Conservation (phyloP, 805 yeast species). For the Candida cerambycidarum region DNA sequence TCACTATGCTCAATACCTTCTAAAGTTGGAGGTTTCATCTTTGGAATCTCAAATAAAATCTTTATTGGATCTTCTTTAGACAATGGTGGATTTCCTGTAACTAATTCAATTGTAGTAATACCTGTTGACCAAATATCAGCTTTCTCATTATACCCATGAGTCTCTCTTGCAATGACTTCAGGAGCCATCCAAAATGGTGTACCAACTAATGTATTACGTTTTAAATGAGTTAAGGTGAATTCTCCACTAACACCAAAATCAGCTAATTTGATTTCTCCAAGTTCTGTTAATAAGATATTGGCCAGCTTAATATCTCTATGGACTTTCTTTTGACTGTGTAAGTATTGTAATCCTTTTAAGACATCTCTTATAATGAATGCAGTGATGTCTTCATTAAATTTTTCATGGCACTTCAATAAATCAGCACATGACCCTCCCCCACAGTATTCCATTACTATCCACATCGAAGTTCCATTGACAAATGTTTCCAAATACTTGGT, state of each 20-base stretch:
- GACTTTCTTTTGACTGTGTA: conserved; percentile 73
- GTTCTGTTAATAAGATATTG: conserved; percentile 69
- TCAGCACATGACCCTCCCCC: conserved; percentile 93
- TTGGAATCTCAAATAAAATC: conserved; percentile 70
- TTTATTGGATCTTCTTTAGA: conserved; percentile 73
- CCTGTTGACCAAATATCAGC: conserved; percentile 98
- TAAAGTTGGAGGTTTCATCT: conserved; percentile 59
- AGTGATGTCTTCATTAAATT: conserved; percentile 57
- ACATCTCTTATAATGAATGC: conserved; percentile 64
- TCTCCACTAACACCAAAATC: conserved; percentile 95
- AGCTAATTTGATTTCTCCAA: conserved; percentile 75
- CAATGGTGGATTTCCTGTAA: conserved; percentile 81
- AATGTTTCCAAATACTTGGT: conserved; percentile 64
- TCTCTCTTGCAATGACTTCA: conserved; percentile 65
- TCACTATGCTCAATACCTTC: conserved; percentile 44
- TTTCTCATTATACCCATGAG: conserved; percentile 71
- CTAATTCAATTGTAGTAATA: conserved; percentile 83
- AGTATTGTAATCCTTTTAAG: conserved; percentile 68
- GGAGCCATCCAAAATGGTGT: conserved; percentile 99
- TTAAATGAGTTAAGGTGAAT: conserved; percentile 51
- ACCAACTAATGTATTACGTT: conserved; percentile 81
- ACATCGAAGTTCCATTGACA: conserved; percentile 65
- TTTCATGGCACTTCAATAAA: conserved; percentile 55
- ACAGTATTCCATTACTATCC: conserved; percentile 93
- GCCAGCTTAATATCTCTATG: conserved; percentile 94